Base-by-base conservation (phyloP, 2,329 filamentous ascomycete genomes). In the Fusarium transvaalense region DNA sequence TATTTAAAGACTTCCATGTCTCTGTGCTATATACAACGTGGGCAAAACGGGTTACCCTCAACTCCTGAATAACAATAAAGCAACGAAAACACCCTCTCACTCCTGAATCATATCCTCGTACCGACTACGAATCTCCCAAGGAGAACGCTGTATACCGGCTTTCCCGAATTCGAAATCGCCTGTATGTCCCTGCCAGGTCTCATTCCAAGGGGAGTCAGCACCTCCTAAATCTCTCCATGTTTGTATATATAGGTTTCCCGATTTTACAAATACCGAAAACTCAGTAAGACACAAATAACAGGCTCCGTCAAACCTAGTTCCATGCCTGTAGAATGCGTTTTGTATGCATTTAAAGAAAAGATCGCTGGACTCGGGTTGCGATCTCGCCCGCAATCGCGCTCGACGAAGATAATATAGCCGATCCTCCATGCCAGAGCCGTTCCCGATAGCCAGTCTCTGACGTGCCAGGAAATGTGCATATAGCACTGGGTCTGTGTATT, bases 211-310 rank as follows among this genome's bases (percentile, higher is more conserved):
- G 14, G 58, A 51, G 5, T 31, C 32, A 12, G 9, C 27, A 15
- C 27, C 25, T 13, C 61, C 61, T 9, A 63, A 5, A 17, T 64
- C 61, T 23, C 27, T 50, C 61, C 61, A 64, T 3, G 15, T 19
- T 6, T 23, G 13, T 12, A 64, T 3, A 14, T 10, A 15, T 34
- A 52, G 29, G 17, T 2, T 13, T 21, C 9, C 7, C 23, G 7
- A 13, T 25, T 35, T 23, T 7, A 27, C 10, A 32, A 12, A 8
- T 3, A 64, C 12, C 10, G 51, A 64, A 31, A 46, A 64, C 31
- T 64, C 61, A 5, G 29, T 64, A 14, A 31, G 45, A 35, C 59
- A 64, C 25, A 5, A 25, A 10, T 17, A 6, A 4, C 61, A 64
- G 19, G 19, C 19, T 19, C 59, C 59, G 10, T 59, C 17, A 4